Base-by-base conservation (phyloP, 768 basidiomycete genomes). In the Kwoniella pini region DNA sequence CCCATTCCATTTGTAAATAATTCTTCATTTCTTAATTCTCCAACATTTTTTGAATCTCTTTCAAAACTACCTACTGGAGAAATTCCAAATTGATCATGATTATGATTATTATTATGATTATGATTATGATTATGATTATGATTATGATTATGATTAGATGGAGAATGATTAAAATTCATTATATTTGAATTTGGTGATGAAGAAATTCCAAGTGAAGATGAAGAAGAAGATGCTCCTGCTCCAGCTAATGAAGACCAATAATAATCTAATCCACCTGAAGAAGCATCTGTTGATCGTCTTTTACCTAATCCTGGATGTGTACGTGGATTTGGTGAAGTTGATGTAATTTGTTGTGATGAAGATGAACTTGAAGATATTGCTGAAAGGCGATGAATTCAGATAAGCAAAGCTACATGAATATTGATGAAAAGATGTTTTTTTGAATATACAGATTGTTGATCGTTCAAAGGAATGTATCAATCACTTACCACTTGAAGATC, bases 201-300 rank as follows among this genome's bases (percentile, higher is more conserved):
- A 5, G 68, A 70, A 6, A 64, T 49, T 17, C 42, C 63, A 11
- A 67, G 62, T 17, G 60, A 64, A 5, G 67, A 67, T 4, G 71
- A 70, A 13, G 69, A 64, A 4, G 67, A 67, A 5, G 71, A 70
- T n/a, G 69, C 65, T 12, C 68, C 71, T 21, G 48, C 48, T 15
- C 69, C 71, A 17, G 71, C 69, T 19, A 60, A 31, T 6, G 52
- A 54, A 4, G 69, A 73, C 58, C 59, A 73, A 54, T 73, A 73
- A 33, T 73, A 70, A 42, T 70, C 71, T 17, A 73, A 50, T 26
- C 69, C 68, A 10, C 66, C 63, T 3, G 68, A 63, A 42, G 69
- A 65, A 7, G 68, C 64, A 31, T 65, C 65, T n/a, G 67, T 68
- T 21, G 71, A 69, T 22, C 64, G 39, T 3, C 71, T 55, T 24